Conservation (phyloP, 495 filamentous ascomycete species). For the Tuber microsphaerosporum region DNA sequence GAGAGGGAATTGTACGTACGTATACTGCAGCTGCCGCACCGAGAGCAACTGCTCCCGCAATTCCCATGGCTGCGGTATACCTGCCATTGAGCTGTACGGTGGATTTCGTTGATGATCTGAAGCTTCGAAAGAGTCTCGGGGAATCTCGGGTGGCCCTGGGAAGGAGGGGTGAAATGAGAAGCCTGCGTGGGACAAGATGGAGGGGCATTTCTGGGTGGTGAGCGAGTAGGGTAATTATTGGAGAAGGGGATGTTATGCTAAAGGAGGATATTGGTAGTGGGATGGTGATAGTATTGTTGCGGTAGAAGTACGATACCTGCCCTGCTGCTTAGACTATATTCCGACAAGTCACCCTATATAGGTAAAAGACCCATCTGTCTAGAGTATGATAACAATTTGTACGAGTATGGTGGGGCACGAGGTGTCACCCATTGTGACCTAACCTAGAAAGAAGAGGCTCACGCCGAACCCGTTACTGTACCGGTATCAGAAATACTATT, state of each 20-base stretch:
- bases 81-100: neutral
- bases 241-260: neutral
- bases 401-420: slow-evolving; percentile 1
- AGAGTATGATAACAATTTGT: neutral
- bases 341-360: neutral
- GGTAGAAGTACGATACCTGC: neutral
- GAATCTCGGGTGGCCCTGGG: slow-evolving; percentile 5
- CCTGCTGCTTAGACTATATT: neutral
- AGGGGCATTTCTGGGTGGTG: slow-evolving; percentile 11
- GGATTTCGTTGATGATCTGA: slow-evolving; percentile 10
- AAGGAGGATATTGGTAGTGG: neutral
- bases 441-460: neutral
- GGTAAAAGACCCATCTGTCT: neutral
- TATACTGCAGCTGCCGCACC: neutral
- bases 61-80: neutral
- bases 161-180: slow-evolving; percentile 5
- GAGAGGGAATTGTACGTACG: neutral
- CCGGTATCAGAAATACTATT: neutral
- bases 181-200: slow-evolving; percentile 12
- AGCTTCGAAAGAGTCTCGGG: slow-evolving; percentile 11
- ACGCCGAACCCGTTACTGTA: neutral
- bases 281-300: neutral
- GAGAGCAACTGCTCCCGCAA: neutral
- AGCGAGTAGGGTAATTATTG: neutral
- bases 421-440: slow-evolving; percentile 19